phyloP scores from a whole-genome alignment of 1,139 yeast genomes.

The Hemisphaericaspora xylofermentans region DNA sequence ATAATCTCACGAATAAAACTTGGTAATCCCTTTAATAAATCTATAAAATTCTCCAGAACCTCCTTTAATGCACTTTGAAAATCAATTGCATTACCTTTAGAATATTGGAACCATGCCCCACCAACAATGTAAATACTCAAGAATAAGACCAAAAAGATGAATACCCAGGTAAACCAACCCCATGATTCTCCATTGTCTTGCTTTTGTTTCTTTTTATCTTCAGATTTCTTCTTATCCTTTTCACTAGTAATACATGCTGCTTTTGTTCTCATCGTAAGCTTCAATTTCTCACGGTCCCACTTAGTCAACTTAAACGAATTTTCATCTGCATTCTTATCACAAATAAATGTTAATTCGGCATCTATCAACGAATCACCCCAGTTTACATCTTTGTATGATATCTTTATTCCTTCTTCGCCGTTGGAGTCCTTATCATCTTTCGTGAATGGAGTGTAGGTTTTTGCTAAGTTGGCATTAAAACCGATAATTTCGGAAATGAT shows the following conservation, averaged over 20 bases:
- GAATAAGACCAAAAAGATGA: slow-evolving; percentile 64
- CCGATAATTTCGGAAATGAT: slow-evolving; percentile 58
- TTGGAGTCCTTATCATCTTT: slow-evolving; percentile 21
- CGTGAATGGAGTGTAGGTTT: slow-evolving; percentile 21
- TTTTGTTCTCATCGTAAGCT: slow-evolving; percentile 28
- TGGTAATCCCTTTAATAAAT: slow-evolving; percentile 63
- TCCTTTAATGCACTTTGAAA: slow-evolving; percentile 61
- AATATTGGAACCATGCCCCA: slow-evolving; percentile 75
- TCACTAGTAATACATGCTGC: slow-evolving; percentile 41
- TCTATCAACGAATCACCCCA: slow-evolving; percentile 69
- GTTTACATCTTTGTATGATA: slow-evolving; percentile 52
- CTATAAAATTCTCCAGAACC: slow-evolving; percentile 66
- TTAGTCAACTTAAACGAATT: slow-evolving; percentile 26
- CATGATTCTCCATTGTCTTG: slow-evolving; percentile 51
- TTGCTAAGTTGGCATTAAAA: slow-evolving; percentile 36
- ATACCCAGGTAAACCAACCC: slow-evolving; percentile 80
- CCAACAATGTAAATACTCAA: slow-evolving; percentile 73
- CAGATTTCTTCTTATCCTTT: slow-evolving; percentile 22
- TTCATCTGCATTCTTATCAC: slow-evolving; percentile 46
- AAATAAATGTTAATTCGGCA: slow-evolving; percentile 53
- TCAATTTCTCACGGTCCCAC: slow-evolving; percentile 34
- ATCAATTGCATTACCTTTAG: slow-evolving; percentile 52
- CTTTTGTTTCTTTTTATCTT: slow-evolving; percentile 20
- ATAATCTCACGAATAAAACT: slow-evolving; percentile 68
- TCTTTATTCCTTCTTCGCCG: slow-evolving; percentile 41